These are phyloP conservation scores for Starmerella gropengiesseri DNA, from an alignment of 805 yeast species.

Conservation along the genomic window DNA sequence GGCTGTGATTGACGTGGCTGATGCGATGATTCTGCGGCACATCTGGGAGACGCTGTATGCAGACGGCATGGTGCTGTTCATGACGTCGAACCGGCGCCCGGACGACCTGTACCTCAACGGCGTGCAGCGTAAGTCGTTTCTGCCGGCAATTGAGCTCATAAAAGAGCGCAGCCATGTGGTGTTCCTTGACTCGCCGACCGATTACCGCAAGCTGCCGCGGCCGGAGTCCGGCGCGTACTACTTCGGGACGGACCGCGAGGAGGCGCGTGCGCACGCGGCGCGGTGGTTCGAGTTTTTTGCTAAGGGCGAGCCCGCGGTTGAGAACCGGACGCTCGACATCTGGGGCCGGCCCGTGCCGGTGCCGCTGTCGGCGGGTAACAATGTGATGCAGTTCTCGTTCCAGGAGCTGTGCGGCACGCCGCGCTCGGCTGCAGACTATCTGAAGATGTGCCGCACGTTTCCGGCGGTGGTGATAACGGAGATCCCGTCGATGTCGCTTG, in stretches of 20 bases:
- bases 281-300: slow-evolving; percentile 77
- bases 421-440: slow-evolving; percentile 87
- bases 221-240: slow-evolving; percentile 44
- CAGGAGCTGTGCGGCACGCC: slow-evolving; percentile 78
- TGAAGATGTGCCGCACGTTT: slow-evolving; percentile 67
- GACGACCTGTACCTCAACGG: slow-evolving; percentile 90
- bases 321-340: slow-evolving; percentile 37
- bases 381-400: slow-evolving; percentile 84
- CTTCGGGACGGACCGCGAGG: slow-evolving; percentile 41
- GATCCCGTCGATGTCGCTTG: slow-evolving; percentile 71
- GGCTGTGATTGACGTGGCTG: slow-evolving; percentile 97
- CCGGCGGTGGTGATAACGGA: slow-evolving; percentile 80
- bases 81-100: slow-evolving; percentile 92
- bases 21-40: slow-evolving; percentile 88
- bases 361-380: slow-evolving; percentile 64
- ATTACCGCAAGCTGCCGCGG: slow-evolving; percentile 78
- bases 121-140: slow-evolving; percentile 78
- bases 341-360: slow-evolving; percentile 83
- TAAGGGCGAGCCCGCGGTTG: slow-evolving; percentile 35
- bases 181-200: slow-evolving; percentile 80
- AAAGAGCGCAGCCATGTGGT: slow-evolving; percentile 66
- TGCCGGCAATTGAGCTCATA: slow-evolving; percentile 80
- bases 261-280: slow-evolving; percentile 49
- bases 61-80: slow-evolving; percentile 78
- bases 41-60: slow-evolving; percentile 48